Conservation (phyloP, 164 flowering plant species). For the Vitis rotundifolia region DNA sequence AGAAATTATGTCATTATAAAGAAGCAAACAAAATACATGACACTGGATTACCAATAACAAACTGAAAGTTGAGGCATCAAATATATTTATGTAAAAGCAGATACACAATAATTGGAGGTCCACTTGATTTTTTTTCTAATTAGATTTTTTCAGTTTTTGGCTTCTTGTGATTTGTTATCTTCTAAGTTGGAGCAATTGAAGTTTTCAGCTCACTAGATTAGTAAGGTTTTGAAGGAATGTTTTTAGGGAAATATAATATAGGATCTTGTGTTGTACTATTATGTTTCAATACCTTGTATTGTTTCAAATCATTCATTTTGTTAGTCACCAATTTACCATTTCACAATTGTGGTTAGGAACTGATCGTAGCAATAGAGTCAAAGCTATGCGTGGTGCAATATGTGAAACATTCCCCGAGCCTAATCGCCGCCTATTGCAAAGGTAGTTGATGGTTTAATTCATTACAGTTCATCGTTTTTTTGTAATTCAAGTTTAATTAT, state of each 20-base stretch:
- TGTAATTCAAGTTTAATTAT: neutral
- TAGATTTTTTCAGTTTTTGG: neutral
- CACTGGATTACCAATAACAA: too few relatives aligned
- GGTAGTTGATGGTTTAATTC: conserved; percentile 42
- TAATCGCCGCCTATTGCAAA: conserved; percentile 81
- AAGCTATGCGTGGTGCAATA: conserved; percentile 77
- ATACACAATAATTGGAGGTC: too few relatives aligned
- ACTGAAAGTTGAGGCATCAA: too few relatives aligned
- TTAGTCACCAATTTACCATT: conserved; percentile 3
- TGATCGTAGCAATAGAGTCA: conserved; percentile 62
- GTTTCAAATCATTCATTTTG: neutral
- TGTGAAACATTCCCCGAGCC: conserved; percentile 96
- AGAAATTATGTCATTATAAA: too few relatives aligned
- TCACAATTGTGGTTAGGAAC: conserved; percentile 48
- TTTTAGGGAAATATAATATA: too few relatives aligned
- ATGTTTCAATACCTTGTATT: neutral
- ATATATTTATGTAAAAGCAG: too few relatives aligned
- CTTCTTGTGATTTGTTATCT: neutral
- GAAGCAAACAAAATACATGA: too few relatives aligned
- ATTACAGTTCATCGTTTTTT: neutral
- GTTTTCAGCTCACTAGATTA: neutral
- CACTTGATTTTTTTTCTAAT: too few relatives aligned
- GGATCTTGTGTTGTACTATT: neutral
- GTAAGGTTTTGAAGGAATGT: neutral
- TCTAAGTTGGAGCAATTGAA: neutral